These are phyloP conservation scores for Pseudogymnoascus sp. DNA, from an alignment of 2,329 filamentous ascomycete species.

Conservation along the genomic window DNA sequence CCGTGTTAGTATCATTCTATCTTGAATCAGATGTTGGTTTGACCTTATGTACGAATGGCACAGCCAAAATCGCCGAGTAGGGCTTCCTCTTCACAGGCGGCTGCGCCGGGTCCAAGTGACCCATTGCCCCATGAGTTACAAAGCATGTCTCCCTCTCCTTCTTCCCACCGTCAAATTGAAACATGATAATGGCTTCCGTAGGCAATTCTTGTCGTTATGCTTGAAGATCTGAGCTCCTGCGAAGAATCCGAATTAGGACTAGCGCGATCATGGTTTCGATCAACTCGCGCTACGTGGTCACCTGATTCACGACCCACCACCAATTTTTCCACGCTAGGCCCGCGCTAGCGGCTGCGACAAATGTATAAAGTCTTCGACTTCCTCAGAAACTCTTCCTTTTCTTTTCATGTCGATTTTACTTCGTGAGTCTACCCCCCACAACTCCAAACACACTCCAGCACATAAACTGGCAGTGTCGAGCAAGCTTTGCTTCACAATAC, in stretches of 20 bases:
- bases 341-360: slow-evolving; percentile 1
- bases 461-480: not conserved
- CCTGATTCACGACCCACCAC: not conserved
- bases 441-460: slow-evolving; percentile 1
- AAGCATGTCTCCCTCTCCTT: slow-evolving; percentile 56
- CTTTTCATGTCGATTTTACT: slow-evolving; percentile 11
- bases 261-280: not conserved
- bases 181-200: slow-evolving; percentile 29
- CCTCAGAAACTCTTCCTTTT: slow-evolving; percentile 12
- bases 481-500: not conserved
- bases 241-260: not conserved
- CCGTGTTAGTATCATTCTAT: not conserved
- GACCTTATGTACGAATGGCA: slow-evolving; percentile 64
- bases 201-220: not conserved
- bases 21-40: not conserved
- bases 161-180: slow-evolving; percentile 33
- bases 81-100: slow-evolving; percentile 67
- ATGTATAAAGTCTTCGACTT: slow-evolving; percentile 4
- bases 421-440: slow-evolving; percentile 19
- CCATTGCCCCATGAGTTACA: slow-evolving; percentile 62
- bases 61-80: slow-evolving; percentile 60
- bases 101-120: slow-evolving; percentile 64
- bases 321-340: slow-evolving; percentile 1
- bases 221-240: not conserved
- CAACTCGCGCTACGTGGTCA: not conserved